Evolutionary conservation across 345 rosid genomes (phyloP), one percentile per base, ranked within the genome.

Genomic region (Isatis tinctoria): DNA sequence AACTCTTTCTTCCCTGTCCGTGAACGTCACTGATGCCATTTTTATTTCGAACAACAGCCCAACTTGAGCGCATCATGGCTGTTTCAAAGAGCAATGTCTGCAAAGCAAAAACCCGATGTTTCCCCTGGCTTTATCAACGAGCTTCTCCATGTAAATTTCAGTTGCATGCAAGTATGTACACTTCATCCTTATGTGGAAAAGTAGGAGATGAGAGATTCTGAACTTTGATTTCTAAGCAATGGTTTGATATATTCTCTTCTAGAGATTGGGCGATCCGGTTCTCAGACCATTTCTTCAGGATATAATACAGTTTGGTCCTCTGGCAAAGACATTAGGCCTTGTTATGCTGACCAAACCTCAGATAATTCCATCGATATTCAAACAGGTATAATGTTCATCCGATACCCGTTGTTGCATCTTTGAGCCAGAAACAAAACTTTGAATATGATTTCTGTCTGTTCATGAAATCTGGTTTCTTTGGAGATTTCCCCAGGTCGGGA

Each of bases 241-340:
- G 53, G 35, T 51, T 43, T 40, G 47, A 8, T 62, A 14, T 77
- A 53, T 72, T 26, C 51, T 51, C 75, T 53, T 78, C 44, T 82
- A 91, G 97, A 85, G 83, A 82, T 80, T 93, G 28, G 97, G 98
- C 0, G 93, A 87, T 69, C 92, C 90, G 5, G 90, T 89, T 74
- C 86, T 90, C 43, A 82, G 96, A 83, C 97, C 98, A 43, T 90
- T 93, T 81, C 97, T 93, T 79, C 97, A 93, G 89, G 97, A 93
- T 78, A 94, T 93, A 58, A 80, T 93, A 63, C 90, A 89, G 83
- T 87, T 90, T 73, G 90, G 91, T 63, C 87, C 97, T 51, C 92
- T 93, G 61, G 78, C 93, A 51, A 90, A 86, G 87, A 93, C 98
- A 62, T 83, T 90, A 78, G 98, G 51, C 74, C 90, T 93, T 67